Base-by-base conservation (phyloP, 306 rosid species). In the Trifolium dubium region DNA sequence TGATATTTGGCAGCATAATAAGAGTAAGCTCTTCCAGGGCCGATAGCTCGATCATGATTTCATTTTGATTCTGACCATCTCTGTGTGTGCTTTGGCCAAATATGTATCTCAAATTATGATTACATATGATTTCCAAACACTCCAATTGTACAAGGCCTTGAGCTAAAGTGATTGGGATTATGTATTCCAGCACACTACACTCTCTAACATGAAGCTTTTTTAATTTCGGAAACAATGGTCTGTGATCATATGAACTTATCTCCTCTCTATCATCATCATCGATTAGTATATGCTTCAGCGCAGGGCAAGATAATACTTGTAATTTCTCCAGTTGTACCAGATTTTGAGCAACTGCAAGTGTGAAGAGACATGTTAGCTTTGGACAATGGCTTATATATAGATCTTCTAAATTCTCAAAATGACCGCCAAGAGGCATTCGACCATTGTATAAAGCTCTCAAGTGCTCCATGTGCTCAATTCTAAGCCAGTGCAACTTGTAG, bases 131-230 rank as follows among this genome's bases (percentile, higher is more conserved):
- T 1, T 19, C 11, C 28, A 82, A 56, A 47, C 15, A 5, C 44
- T 82, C 79, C 23, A 82, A n/a, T 10, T 46, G 73, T 5, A 10
- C 32, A 51, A 77, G 79, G n/a, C 51, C 68, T 2, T 72, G 63
- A 19, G 79, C 67, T 10, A 60, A 77, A 30, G 66, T 30, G 18
- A 66, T 41, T 47, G 75, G 81, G 35, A 81, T 46, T 40, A 71
- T 12, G 29, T 76, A 76, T 58, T 76, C 46, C 11, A 81, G 15
- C 35, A 4, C 2, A 0, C 0, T 8, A 29, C 85, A 81, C 5
- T 4, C 15, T 2, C 6, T 6, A 28, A 81, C 65, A 2, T n/a
- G 5, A 4, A 82, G 67, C 8, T 0, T 1, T 53, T 67, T 81
- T 30, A 82, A 61, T 32, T 77, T 67, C 32, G 63, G 67, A 54